phyloP scores from a whole-genome alignment of 1,139 yeast species.

The Suhomyces bribrorum region DNA sequence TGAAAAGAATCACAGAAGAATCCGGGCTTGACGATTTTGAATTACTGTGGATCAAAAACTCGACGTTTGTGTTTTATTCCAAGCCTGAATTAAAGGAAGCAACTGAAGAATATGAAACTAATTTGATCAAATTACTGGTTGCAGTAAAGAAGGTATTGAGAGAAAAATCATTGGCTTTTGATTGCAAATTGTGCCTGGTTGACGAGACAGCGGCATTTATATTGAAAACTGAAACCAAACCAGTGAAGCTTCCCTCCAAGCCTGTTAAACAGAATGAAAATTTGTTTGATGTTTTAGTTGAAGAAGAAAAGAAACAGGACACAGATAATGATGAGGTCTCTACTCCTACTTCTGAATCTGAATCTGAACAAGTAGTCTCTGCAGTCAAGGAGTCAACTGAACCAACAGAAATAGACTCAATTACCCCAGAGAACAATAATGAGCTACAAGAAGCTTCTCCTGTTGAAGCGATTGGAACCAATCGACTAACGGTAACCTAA shows the following conservation, averaged over 20 bases:
- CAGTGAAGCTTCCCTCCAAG: constrained; percentile 1
- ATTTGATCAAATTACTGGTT: constrained; percentile 34
- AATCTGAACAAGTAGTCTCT: neutral
- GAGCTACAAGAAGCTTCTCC: too few species aligned
- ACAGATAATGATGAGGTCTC: neutral
- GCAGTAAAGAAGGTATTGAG: constrained; percentile 33
- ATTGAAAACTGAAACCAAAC: constrained; percentile 32
- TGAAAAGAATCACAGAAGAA: constrained; percentile 25
- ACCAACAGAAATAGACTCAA: neutral
- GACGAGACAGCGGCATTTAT: constrained; percentile 35
- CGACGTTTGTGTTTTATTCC: constrained; percentile 48
- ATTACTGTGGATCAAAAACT: constrained; percentile 43
- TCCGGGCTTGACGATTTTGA: constrained; percentile 24
- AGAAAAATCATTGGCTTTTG: constrained; percentile 48
- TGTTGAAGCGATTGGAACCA: too few species aligned
- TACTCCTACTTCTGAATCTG: neutral
- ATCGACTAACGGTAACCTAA: too few species aligned
- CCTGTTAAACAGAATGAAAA: constrained; percentile 10
- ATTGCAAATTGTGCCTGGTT: constrained; percentile 46
- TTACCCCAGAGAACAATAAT: too few species aligned
- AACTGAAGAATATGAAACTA: constrained; percentile 33
- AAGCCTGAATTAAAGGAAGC: constrained; percentile 21
- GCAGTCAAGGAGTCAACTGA: neutral
- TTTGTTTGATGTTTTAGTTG: constrained; percentile 12
- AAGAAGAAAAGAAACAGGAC: constrained; percentile 5